phyloP scores from a whole-genome alignment of 805 yeast species.

The Debaryomyces tyrocola region DNA sequence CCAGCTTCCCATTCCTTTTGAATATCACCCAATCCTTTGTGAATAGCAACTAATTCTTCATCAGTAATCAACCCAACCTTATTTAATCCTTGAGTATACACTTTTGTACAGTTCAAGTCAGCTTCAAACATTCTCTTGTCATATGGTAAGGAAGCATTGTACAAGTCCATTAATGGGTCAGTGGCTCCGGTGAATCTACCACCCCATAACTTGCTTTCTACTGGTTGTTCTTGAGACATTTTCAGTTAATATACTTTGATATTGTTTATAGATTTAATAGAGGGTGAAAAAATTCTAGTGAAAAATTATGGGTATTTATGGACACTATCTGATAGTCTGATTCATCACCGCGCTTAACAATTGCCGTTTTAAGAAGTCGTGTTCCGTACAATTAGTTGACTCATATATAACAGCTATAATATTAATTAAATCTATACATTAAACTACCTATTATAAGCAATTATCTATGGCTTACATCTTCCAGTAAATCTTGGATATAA shows the following conservation, averaged over 20 bases:
- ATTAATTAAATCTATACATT: background rate
- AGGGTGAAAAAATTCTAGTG: background rate
- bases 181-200: conserved; percentile 97
- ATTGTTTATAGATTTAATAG: background rate
- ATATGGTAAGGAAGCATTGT: conserved; percentile 95
- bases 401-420: background rate
- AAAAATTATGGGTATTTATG: background rate
- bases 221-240: conserved; percentile 44
- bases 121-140: conserved; percentile 94
- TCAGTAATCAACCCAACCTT: conserved; percentile 73
- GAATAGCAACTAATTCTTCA: conserved; percentile 78
- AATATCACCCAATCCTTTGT: conserved; percentile 73
- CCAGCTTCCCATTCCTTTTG: conserved; percentile 78
- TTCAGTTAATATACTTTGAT: background rate
- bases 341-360: conserved; percentile 4
- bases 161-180: conserved; percentile 96
- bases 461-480: conserved; percentile 86
- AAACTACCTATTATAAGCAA: background rate
- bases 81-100: conserved; percentile 83
- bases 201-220: conserved; percentile 89
- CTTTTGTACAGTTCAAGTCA: conserved; percentile 91
- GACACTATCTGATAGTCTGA: background rate
- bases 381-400: no score
- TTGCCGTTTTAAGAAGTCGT: no score
- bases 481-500: conserved; percentile 97